Evolutionary conservation across 1,139 yeast species (phyloP).

Genomic region (Spathaspora sp.): DNA sequence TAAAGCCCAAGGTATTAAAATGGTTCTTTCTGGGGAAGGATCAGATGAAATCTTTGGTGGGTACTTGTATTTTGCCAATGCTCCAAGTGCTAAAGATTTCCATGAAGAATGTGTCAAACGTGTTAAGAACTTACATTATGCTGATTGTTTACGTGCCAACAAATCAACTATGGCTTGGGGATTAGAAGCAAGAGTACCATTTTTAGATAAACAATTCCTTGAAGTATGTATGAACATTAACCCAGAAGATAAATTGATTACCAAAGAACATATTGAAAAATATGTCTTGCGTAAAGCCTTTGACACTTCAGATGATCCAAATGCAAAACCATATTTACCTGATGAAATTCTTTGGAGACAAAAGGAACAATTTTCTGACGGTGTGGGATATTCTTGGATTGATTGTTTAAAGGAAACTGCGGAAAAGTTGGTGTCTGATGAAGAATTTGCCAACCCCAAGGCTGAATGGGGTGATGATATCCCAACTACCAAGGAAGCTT

Average conservation of each 20-base stretch:
- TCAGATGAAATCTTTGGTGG: constrained; percentile 99
- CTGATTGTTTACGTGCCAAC: constrained; percentile 98
- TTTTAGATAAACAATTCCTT: constrained; percentile 90
- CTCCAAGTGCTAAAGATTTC: constrained; percentile 90
- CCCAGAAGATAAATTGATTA: constrained; percentile 88
- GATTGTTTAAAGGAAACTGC: constrained; percentile 97
- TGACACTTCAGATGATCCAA: constrained; percentile 77
- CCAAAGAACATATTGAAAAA: constrained; percentile 82
- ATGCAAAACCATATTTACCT: constrained; percentile 81
- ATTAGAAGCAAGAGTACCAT: constrained; percentile 98
- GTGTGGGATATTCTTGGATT: constrained; percentile 99
- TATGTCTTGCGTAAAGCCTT: constrained; percentile 96
- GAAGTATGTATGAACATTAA: constrained; percentile 92
- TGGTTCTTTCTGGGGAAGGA: constrained; percentile 99
- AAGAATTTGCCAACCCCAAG: constrained; percentile 84
- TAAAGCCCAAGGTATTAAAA: constrained; percentile 99
- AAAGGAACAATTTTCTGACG: constrained; percentile 98
- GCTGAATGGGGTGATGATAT: constrained; percentile 94
- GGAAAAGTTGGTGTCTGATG: constrained; percentile 81
- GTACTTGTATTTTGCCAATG: constrained; percentile 93
- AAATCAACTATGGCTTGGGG: constrained; percentile 99
- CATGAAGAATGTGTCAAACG: constrained; percentile 93
- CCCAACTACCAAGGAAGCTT: constrained; percentile 98
- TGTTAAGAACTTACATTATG: constrained; percentile 94
- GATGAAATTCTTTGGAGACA: constrained; percentile 98